A percentile compares a stretch with the other conserved stretches of the same genome.
phyloP scores from a whole-genome alignment of 805 yeast genomes.

The Metschnikowia bowlesiae region DNA sequence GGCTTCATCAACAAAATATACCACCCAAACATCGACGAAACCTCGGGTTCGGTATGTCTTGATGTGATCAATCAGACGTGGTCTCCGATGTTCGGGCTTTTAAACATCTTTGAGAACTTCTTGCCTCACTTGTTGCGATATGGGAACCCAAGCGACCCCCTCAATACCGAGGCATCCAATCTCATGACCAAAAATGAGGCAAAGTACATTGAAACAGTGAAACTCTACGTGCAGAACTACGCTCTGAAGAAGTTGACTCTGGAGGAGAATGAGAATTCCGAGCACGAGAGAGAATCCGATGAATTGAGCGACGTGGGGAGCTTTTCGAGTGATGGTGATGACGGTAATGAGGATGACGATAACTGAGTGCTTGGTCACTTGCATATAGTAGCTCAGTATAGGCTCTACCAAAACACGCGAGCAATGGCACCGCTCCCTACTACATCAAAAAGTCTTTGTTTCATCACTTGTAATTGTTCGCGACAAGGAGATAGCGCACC shows the following conservation, averaged over 20 bases:
- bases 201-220: constrained; percentile 65
- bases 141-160: constrained; percentile 92
- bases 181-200: constrained; percentile 65
- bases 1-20: constrained; percentile 88
- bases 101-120: constrained; percentile 88
- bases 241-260: constrained; percentile 45
- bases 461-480: not conserved
- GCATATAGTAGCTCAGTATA: not conserved
- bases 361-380: not conserved
- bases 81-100: constrained; percentile 95
- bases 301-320: constrained; percentile 49
- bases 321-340: constrained; percentile 40
- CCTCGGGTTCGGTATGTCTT: constrained; percentile 86
- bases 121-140: constrained; percentile 86
- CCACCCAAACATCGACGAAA: constrained; percentile 94
- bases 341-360: constrained; percentile 33
- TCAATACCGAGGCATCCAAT: constrained; percentile 85
- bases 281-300: constrained; percentile 32
- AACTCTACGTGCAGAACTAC: constrained; percentile 66
- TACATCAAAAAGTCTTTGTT: not conserved
- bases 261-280: constrained; percentile 25
- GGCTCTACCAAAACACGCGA: not conserved
- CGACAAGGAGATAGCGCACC: not conserved
- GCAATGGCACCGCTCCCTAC: not conserved
- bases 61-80: constrained; percentile 97